Evolutionary conservation across 2,329 filamentous ascomycete species (phyloP).

Genomic region (Thermothelomyces thermophilus): DNA sequence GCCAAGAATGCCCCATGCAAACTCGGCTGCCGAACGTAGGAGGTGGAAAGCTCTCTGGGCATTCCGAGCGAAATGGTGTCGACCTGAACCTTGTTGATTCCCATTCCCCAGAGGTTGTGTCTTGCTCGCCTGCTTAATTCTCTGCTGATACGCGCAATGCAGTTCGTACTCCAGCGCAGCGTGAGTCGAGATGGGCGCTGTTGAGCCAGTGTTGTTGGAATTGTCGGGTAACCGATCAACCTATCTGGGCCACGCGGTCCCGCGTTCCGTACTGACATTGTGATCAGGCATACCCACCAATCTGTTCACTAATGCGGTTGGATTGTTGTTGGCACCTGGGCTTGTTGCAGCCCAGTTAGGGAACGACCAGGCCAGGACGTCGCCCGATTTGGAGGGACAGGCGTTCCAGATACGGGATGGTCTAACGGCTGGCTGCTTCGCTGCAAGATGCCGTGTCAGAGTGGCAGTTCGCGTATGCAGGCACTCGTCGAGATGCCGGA

Average conservation of each 20-base stretch:
- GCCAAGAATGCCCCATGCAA: background rate
- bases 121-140: background rate
- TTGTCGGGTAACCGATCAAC: background rate
- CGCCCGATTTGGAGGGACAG: conserved; percentile 6
- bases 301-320: background rate
- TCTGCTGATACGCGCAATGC: too few species aligned
- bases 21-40: conserved; percentile 6
- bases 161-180: too few species aligned
- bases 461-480: conserved; percentile 12
- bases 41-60: conserved; percentile 1
- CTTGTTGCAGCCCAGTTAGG: background rate
- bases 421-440: conserved; percentile 1
- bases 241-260: background rate
- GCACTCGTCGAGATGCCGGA: conserved; percentile 10
- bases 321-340: conserved; percentile 1
- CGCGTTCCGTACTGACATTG: conserved; percentile 10
- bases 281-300: conserved; percentile 6
- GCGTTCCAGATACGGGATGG: conserved; percentile 7
- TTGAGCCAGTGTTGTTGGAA: background rate
- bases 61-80: conserved; percentile 1
- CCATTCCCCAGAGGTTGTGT: background rate
- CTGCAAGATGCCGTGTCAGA: conserved; percentile 1
- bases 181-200: too few species aligned
- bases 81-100: background rate
- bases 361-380: background rate